Evolutionary conservation across 495 filamentous ascomycete species (phyloP), one percentile per base, ranked within the genome.

Genomic region (Xylaria acuta): DNA sequence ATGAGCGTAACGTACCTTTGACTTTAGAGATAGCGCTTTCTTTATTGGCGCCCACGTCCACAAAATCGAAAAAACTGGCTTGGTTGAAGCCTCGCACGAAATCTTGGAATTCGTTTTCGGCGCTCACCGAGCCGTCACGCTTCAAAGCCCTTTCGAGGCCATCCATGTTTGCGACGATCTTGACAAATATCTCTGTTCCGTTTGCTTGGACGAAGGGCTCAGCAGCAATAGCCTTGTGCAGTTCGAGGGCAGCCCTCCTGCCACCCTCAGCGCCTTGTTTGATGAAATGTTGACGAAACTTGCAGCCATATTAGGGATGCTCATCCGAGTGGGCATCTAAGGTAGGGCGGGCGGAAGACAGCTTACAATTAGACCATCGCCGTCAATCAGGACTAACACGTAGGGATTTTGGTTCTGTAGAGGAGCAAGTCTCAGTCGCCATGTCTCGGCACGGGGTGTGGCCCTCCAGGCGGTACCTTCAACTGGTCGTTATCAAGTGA

Each of bases 61-160:
- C 81, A 80, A 94, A 92, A 76, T 94, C 92, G 75, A 93, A 94
- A 5, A 88, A 84, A 72, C 88, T 89, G 62, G 86, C 90, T 75
- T 90, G 90, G 76, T 92, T 94, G 82, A 96, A 94, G 16, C 93
- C 93, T 22, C 89, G 84, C 34, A 88, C 87, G 78, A 97, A 97
- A 36, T 92, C 88, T 67, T 89, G 86, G 43, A 94, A 77, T 34
- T 83, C 75, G 20, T 79, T 77, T 6, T 87, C 80, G 49, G 85
- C 85, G 7, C 85, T 81, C 12, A 91, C 77, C 40, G 89, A 82
- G 30, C 91, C 92, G 76, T 88, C 78, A 74, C 83, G 75, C 75
- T 81, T 77, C 90, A 94, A 75, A 76, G 85, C 84, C 70, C 90
- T 88, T 36, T 85, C 83, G 27, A 95, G 85, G 22, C 86, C 88